phyloP scores from a whole-genome alignment of 139 green algal species.

The Chlamydomonas sphaeroides region DNA sequence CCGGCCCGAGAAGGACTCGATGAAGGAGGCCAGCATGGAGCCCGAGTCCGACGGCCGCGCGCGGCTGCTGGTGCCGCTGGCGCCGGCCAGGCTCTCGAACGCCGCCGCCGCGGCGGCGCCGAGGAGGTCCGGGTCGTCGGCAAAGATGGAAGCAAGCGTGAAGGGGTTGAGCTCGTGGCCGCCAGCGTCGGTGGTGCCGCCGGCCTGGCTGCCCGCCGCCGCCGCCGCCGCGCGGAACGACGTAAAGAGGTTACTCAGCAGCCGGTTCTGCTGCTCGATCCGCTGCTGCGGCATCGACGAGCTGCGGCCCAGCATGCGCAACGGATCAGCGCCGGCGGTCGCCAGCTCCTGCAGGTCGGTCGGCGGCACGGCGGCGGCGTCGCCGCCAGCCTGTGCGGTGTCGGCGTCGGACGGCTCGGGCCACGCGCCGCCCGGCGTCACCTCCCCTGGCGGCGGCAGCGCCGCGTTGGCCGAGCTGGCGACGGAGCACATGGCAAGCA shows the following conservation, averaged over 20 bases:
- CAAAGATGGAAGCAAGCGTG: background rate
- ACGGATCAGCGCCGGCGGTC: background rate
- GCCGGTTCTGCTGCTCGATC: background rate
- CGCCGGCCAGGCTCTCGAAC: background rate
- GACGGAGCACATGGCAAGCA: background rate
- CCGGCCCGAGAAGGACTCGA: constrained; percentile 16
- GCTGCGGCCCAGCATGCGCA: background rate
- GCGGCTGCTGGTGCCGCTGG: background rate
- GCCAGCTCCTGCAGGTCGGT: background rate
- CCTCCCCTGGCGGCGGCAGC: too few relatives aligned
- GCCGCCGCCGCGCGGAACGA: background rate
- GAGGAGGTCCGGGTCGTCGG: background rate
- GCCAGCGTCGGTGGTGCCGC: background rate
- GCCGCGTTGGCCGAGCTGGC: background rate
- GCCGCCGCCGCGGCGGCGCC: background rate
- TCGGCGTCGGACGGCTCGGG: background rate
- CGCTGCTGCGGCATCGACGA: background rate
- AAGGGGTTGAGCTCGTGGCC: background rate
- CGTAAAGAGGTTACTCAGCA: background rate
- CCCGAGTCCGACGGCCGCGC: background rate
- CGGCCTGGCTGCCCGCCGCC: background rate
- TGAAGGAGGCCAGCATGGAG: constrained; percentile 8
- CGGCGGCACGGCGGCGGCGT: background rate
- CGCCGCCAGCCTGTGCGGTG: background rate
- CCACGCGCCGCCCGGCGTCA: too few relatives aligned